Evolutionary conservation across 2,329 filamentous ascomycete species (phyloP).

Genomic region (Furcasterigmium sp.): DNA sequence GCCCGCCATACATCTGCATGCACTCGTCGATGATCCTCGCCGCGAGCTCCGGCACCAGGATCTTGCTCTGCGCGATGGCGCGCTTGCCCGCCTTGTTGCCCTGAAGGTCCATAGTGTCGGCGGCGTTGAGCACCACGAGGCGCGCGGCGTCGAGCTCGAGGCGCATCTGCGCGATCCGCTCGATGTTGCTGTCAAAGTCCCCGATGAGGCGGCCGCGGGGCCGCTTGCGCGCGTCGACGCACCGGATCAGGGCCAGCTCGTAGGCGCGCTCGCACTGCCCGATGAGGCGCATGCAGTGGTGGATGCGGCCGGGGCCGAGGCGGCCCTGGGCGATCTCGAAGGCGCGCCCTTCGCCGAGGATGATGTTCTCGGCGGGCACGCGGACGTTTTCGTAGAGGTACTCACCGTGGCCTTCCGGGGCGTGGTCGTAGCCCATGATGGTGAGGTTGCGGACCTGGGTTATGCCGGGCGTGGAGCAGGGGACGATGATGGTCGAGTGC

Average conservation of each 20-base stretch:
- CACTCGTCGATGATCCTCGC: slow-evolving; percentile 92
- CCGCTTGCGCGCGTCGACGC: slow-evolving; percentile 87
- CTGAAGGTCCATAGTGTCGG: slow-evolving; percentile 84
- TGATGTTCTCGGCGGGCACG: slow-evolving; percentile 75
- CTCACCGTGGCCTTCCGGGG: slow-evolving; percentile 94
- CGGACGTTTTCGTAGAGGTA: slow-evolving; percentile 85
- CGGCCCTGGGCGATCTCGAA: slow-evolving; percentile 99
- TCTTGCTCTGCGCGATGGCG: slow-evolving; percentile 96
- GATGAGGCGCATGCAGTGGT: slow-evolving; percentile 95
- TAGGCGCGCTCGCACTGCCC: slow-evolving; percentile 85
- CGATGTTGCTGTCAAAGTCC: slow-evolving; percentile 88
- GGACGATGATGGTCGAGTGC: slow-evolving; percentile 89
- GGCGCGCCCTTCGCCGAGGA: slow-evolving; percentile 89
- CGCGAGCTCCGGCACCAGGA: slow-evolving; percentile 76
- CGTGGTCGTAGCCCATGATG: slow-evolving; percentile 95
- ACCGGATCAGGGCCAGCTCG: slow-evolving; percentile 88
- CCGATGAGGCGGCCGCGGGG: slow-evolving; percentile 83
- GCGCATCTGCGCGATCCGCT: slow-evolving; percentile 87
- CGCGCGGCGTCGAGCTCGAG: slow-evolving; percentile 91
- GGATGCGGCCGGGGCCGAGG: slow-evolving; percentile 90
- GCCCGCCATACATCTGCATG: slow-evolving; percentile 86
- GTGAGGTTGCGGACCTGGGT: slow-evolving; percentile 87
- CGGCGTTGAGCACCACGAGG: slow-evolving; percentile 86
- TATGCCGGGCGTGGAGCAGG: slow-evolving; percentile 75
- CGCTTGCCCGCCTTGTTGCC: slow-evolving; percentile 85